These are phyloP conservation scores for Arctostaphylos glauca DNA, from an alignment of 148 eudicot genomes.

Conservation along the genomic window DNA sequence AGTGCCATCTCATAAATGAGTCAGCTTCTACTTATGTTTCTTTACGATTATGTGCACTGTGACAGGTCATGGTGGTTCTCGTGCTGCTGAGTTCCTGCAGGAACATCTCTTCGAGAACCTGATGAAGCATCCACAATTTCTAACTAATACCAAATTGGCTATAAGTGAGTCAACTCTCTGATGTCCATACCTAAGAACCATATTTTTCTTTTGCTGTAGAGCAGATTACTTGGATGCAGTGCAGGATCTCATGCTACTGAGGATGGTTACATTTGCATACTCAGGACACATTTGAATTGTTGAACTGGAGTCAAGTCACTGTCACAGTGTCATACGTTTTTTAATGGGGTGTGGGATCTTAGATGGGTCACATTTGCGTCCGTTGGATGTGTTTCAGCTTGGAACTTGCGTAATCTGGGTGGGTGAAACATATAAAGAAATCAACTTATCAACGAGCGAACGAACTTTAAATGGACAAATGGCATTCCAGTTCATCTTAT, in stretches of 20 bases:
- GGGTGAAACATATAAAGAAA: background rate
- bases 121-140: conserved; percentile 75
- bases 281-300: background rate
- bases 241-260: background rate
- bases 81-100: conserved; percentile 90
- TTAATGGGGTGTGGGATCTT: background rate
- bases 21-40: background rate
- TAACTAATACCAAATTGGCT: conserved; percentile 69
- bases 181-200: background rate
- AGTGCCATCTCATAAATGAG: conserved; percentile 11
- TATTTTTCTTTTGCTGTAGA: background rate
- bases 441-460: background rate
- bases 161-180: conserved; percentile 60
- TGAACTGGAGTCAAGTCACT: background rate
- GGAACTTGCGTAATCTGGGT: background rate
- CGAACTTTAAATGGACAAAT: background rate
- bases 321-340: background rate
- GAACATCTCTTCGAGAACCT: conserved; percentile 85
- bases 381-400: background rate
- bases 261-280: background rate
- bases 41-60: conserved; percentile 6
- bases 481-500: background rate
- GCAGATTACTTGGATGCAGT: conserved; percentile 1
- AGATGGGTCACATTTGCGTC: background rate
- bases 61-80: conserved; percentile 97